These are phyloP conservation scores for Polygonum aviculare DNA, from an alignment of 148 eudicot species.

Conservation along the genomic window DNA sequence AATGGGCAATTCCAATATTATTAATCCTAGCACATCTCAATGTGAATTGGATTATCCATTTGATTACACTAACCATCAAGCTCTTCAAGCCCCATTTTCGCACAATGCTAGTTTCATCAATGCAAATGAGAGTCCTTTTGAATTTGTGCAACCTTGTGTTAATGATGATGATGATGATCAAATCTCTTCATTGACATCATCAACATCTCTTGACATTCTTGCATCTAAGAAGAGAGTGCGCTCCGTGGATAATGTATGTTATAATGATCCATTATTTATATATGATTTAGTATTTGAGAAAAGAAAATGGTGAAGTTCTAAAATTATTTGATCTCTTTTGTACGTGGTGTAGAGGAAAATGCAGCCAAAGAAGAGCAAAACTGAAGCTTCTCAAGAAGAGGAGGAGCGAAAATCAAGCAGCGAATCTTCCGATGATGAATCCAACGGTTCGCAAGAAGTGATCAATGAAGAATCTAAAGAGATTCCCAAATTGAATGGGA, in stretches of 20 bases:
- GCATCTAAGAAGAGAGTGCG: conserved; percentile 19
- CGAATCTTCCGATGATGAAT: conserved; percentile 19
- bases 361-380: background rate
- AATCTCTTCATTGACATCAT: conserved; percentile 4
- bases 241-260: conserved; percentile 3
- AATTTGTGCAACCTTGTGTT: background rate
- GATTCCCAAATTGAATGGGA: conserved; percentile 13
- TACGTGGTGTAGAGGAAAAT: conserved; percentile 17
- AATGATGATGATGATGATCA: conserved; percentile 8
- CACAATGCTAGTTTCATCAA: background rate
- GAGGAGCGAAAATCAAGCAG: conserved; percentile 7
- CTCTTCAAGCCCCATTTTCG: background rate
- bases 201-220: background rate
- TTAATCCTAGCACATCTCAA: background rate
- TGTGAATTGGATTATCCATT: background rate
- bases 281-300: background rate
- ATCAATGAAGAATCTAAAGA: background rate
- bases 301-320: background rate
- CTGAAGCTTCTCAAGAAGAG: conserved; percentile 5
- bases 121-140: too few species aligned
- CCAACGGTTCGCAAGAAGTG: conserved; percentile 1
- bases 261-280: background rate
- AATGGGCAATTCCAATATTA: background rate
- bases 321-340: background rate
- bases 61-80: background rate